Base-by-base conservation (phyloP, 2,329 filamentous ascomycete genomes). In the Bipolaris victoriae region DNA sequence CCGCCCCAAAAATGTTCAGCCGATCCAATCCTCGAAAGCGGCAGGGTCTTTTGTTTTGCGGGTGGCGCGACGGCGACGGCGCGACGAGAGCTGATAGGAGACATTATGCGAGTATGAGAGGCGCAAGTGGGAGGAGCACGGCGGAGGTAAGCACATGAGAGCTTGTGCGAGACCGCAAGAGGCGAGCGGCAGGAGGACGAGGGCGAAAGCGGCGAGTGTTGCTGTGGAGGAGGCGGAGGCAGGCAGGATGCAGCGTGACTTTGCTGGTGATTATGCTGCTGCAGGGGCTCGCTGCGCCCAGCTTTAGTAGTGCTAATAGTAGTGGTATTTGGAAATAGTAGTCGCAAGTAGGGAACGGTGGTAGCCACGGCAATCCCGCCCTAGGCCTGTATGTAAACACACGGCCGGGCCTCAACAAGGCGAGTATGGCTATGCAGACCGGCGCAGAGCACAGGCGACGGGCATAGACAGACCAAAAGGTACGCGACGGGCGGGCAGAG, bases 101-200 rank as follows among this genome's bases (percentile, higher is more conserved):
- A 63, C 73, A 76, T 75, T 62, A 48, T 71, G 71, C 66, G 72
- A 65, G 68, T 67, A 67, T 41, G 67, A 68, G 67, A 69, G 65
- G 71, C 72, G 73, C 72, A 68, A 74, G 68, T 69, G 66, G 68
- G 68, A 65, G 62, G 61, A 72, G 66, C 64, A 66, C 51, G 67
- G 69, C 67, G 67, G 65, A 71, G 68, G 70, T 63, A 65, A 66
- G 72, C 73, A 76, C 73, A 76, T 76, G 68, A 71, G 73, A 66
- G 69, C 67, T 63, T 60, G 61, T 65, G 65, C 60, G 61, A 58
- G 61, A 69, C 66, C 70, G 73, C 69, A 63, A 51, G 58, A 56
- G 44, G 51, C 40, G 60, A 55, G 64, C 65, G 64, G 63, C 58
- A 41, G 52, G 52, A 39, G 52, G 39, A 43, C 35, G 57, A 46